Evolutionary conservation across 306 rosid genomes (phyloP), one percentile per base, ranked within the genome.

Genomic region (Luffa aegyptiaca): DNA sequence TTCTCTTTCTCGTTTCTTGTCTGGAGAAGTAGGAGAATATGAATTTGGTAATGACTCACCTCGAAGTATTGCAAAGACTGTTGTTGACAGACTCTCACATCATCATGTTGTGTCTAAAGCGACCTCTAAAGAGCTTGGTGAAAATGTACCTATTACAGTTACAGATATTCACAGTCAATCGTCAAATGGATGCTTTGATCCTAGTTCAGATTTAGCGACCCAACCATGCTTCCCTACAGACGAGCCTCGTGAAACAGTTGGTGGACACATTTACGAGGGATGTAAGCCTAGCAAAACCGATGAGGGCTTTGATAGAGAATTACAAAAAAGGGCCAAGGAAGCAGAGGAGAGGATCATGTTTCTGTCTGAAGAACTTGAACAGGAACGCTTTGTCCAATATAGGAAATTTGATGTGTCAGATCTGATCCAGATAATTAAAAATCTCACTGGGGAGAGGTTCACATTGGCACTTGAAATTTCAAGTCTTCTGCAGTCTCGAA

Each of bases 1-100:
- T 80, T 81, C 87, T 17, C 87, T 83, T 39, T 82, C 75, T 81
- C 89, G 75, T 71, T 64, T 79, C 68, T 83, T 89, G 75, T 87
- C 97, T 78, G 89, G 79, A 75, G 96, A 95, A 35, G 82, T 91
- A 90, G 71, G 87, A 55, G 96, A 95, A 85, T 83, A 81, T 81
- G 96, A 89, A 82, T 84, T 84, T 80, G 97, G 89, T 78, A 86
- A 85, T 71, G 96, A 89, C 80, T 95, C 96, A 73, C 96, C 99
- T 11, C 84, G 92, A 78, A 91, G 90, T 80, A 88, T 93, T 76
- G 99, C 98, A 21, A 91, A 91, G 82, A 89, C 83, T 89, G 99
- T 93, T 53, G 84, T 92, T 58, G 97, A 94, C 85, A 92, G 95
- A 82, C 95, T 92, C 80, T 92, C 96, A 20, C 92, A 89, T 80